A percentile compares a stretch with the other conserved stretches of the same genome.
phyloP scores from a whole-genome alignment of 345 rosid species.

The Eucalyptus sp. region DNA sequence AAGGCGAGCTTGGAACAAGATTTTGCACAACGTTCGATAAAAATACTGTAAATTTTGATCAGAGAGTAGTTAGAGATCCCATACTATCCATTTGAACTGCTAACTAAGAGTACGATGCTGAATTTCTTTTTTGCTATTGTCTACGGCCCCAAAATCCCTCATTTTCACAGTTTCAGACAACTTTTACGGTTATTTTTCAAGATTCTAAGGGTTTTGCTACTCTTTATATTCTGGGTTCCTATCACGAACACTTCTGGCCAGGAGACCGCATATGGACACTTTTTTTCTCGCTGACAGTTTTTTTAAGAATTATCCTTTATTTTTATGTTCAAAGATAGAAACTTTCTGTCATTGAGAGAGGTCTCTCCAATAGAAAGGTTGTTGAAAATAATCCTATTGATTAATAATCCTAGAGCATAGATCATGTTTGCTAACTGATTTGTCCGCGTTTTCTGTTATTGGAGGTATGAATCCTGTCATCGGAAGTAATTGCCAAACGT shows the following conservation, averaged over 20 bases:
- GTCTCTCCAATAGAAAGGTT: background rate
- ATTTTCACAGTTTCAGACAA: background rate
- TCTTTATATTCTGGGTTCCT: background rate
- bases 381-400: background rate
- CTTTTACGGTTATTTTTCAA: background rate
- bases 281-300: too few relatives aligned
- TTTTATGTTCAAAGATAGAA: background rate
- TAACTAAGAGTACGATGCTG: background rate
- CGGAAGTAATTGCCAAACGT: background rate
- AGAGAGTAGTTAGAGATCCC: background rate
- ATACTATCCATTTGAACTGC: background rate
- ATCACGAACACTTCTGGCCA: background rate
- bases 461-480: background rate
- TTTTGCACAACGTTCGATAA: background rate
- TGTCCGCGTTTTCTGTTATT: too few relatives aligned
- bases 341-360: background rate
- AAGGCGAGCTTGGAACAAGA: background rate
- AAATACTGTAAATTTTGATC: background rate
- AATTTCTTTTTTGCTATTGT: background rate
- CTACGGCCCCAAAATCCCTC: background rate
- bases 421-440: background rate
- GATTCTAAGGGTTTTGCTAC: background rate
- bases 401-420: background rate
- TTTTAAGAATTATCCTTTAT: background rate
- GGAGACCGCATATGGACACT: fast-evolving